Conservation (phyloP, 1,284 basidiomycete genomes). For the Melampsora americana region DNA sequence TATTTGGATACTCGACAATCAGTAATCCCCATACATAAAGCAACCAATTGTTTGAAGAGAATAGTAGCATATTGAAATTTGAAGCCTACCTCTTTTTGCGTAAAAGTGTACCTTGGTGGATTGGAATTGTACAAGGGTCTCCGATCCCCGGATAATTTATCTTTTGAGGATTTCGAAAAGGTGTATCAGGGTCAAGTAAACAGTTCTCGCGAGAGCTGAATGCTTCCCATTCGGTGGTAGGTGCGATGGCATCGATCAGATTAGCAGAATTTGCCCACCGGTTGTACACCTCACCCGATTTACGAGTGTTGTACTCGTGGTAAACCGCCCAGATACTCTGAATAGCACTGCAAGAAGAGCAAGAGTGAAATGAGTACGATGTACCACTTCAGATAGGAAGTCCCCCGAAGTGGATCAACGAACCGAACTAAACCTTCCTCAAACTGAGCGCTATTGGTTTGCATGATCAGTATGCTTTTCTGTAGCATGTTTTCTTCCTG, state of each 20-base stretch:
- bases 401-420: neutral
- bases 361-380: neutral
- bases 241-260: slow-evolving; percentile 77
- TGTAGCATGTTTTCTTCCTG: slow-evolving; percentile 97
- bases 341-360: slow-evolving; percentile 58
- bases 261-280: slow-evolving; percentile 73
- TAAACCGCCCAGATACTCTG: slow-evolving; percentile 97
- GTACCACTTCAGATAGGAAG: too few species aligned
- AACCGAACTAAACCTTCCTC: slow-evolving; percentile 91
- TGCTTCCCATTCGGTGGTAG: slow-evolving; percentile 94
- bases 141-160: slow-evolving; percentile 91
- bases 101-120: slow-evolving; percentile 87
- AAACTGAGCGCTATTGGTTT: slow-evolving; percentile 92
- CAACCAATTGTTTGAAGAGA: slow-evolving; percentile 65
- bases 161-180: slow-evolving; percentile 59
- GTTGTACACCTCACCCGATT: slow-evolving; percentile 73
- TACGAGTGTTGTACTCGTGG: slow-evolving; percentile 91
- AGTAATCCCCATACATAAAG: neutral
- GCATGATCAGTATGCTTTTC: slow-evolving; percentile 98
- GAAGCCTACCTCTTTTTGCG: slow-evolving; percentile 91
- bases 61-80: slow-evolving; percentile 48
- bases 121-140: slow-evolving; percentile 80
- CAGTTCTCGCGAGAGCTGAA: slow-evolving; percentile 95
- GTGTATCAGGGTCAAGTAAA: slow-evolving; percentile 93
- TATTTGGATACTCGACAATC: neutral